A percentile compares a stretch with the other conserved stretches of the same genome.
Evolutionary conservation across 345 rosid genomes (phyloP).

Genomic region (Ailanthus altissimus): DNA sequence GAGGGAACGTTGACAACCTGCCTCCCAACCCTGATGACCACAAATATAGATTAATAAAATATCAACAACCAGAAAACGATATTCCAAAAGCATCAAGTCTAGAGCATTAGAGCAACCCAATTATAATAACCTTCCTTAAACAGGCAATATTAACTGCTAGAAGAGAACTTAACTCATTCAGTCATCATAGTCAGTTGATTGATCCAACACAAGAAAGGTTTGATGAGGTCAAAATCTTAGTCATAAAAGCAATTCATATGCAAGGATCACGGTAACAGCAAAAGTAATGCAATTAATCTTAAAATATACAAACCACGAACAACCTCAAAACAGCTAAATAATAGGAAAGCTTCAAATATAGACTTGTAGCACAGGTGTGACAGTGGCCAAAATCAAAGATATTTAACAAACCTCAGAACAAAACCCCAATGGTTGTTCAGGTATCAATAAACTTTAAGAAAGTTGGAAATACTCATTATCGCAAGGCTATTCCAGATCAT

Average conservation of each 20-base stretch:
- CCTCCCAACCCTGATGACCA: slow-evolving; percentile 37
- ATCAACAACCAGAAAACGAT: background rate
- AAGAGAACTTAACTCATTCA: background rate
- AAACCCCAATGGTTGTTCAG: background rate
- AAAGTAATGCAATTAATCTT: background rate
- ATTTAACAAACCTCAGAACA: background rate
- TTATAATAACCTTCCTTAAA: background rate
- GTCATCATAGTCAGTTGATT: background rate
- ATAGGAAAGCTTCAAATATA: background rate
- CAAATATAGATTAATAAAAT: background rate
- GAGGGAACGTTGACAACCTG: slow-evolving; percentile 43
- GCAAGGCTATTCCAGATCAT: background rate
- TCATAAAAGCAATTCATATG: background rate
- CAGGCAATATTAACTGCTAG: background rate
- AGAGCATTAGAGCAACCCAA: background rate
- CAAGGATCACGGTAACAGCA: background rate
- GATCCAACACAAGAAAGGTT: background rate
- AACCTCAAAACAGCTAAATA: background rate
- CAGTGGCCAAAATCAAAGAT: background rate
- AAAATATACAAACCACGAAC: too few relatives aligned
- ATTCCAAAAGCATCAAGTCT: background rate
- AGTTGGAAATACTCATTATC: background rate
- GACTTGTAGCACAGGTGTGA: background rate
- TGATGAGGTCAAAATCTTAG: background rate
- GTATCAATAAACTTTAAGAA: background rate